These are phyloP conservation scores for Silene noctiflora DNA, from an alignment of 179 eudicot genomes.

Conservation along the genomic window DNA sequence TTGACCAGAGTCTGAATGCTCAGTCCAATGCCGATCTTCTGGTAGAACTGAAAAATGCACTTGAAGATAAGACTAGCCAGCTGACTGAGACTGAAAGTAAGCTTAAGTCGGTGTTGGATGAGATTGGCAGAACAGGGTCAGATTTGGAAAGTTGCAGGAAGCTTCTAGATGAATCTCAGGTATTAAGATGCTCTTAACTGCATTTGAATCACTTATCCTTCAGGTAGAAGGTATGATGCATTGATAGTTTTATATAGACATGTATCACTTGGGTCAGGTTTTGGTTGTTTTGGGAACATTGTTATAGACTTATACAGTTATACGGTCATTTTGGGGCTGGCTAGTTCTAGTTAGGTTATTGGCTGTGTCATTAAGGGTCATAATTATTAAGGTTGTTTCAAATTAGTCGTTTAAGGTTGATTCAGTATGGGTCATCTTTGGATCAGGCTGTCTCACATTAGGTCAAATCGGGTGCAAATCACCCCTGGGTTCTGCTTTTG, in stretches of 20 bases:
- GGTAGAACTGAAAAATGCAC: constrained; percentile 54
- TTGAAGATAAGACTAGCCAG: constrained; percentile 63
- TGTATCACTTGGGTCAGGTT: neutral
- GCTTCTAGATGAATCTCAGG: constrained; percentile 98
- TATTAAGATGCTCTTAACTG: constrained; percentile 24
- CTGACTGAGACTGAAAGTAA: constrained; percentile 55
- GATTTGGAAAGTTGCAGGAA: constrained; percentile 77
- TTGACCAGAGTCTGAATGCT: constrained; percentile 33
- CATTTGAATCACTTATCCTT: neutral
- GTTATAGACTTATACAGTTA: too few relatives aligned
- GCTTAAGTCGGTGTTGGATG: constrained; percentile 54
- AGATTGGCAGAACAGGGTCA: constrained; percentile 60
- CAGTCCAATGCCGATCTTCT: constrained; percentile 42
- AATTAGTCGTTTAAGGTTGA: neutral
- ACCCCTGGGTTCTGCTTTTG: neutral
- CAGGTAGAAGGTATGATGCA: neutral
- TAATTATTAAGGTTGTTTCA: neutral
- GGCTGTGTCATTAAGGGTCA: neutral
- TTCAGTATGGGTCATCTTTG: neutral
- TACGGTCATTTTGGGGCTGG: neutral
- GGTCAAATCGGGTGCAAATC: neutral
- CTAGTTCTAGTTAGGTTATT: neutral
- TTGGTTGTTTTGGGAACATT: neutral
- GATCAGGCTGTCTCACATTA: neutral
- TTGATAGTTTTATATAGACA: neutral